Base-by-base conservation (phyloP, 768 basidiomycete species). In the Hebeloma cylindrosporum region DNA sequence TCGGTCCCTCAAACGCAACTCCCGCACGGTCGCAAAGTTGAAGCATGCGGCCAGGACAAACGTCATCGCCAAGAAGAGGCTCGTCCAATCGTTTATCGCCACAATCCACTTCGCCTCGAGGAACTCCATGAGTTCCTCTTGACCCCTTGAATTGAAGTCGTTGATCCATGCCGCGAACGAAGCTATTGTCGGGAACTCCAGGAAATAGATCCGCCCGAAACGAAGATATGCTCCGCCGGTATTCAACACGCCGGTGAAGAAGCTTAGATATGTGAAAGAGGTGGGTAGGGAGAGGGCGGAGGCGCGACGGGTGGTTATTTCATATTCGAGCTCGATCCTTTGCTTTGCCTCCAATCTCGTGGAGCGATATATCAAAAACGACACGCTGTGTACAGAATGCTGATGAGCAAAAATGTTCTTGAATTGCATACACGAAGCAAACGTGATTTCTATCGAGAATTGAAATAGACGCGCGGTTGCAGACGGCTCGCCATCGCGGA, bases 31-130 rank as follows among this genome's bases (percentile, higher is more conserved):
- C 30, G 58, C 55, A 23, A 56, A 53, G 27, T 59, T 59, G 48
- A 52, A 54, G 39, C 48, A 43, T 5, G 45, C 54, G 7, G 54
- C 45, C 13, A 51, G 28, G 36, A 59, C 26, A 47, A 59, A 59
- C 10, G 51, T 47, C 7, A 42, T 16, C 3, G 43, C 42, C 43
- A 59, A 32, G 40, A 56, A 51, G 5, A 59, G 43, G 39, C 52
- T 59, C 18, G 47, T 53, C 57, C 57, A 59, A 37, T 59, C 54
- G 27, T 55, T 59, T 40, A 56, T 27, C 26, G 58, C 54, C 7
- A 56, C 54, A 14, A 54, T 20, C 48, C 52, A 47, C 27, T 54
- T 45, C 3, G 58, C 58, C 9, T 52, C 47, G 1, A 54, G 31
- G 9, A 58, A 35, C 20, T 48, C 40, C 38, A 53, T 22, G 7